Conservation (phyloP, 75 land plant species). For the Selaginella moellendorffii region DNA sequence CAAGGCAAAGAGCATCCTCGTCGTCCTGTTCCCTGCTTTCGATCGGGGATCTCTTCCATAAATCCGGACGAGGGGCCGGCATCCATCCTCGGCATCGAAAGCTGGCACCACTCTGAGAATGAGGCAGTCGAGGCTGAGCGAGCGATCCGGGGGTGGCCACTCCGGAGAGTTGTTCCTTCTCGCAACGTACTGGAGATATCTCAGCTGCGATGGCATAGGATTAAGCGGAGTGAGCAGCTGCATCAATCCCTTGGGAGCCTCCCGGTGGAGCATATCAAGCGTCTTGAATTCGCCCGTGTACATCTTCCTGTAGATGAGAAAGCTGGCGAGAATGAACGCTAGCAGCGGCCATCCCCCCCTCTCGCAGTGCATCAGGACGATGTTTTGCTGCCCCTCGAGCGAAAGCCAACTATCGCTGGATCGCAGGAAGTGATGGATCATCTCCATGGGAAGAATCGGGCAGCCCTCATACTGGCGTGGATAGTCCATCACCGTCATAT, state of each 20-base stretch:
- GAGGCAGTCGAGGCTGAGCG: slow-evolving; percentile 73
- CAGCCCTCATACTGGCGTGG: slow-evolving; percentile 91
- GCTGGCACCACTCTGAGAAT: slow-evolving; percentile 74
- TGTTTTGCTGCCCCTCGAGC: slow-evolving; percentile 61
- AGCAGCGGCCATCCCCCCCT: slow-evolving; percentile 91
- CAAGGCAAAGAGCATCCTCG: slow-evolving; percentile 55
- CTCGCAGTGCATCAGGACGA: slow-evolving; percentile 88
- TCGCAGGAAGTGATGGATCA: slow-evolving; percentile 88
- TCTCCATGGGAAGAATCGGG: slow-evolving; percentile 71
- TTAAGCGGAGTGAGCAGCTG: slow-evolving; percentile 69
- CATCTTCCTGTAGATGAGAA: slow-evolving; percentile 69
- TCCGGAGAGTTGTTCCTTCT: slow-evolving; percentile 71
- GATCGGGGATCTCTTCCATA: slow-evolving; percentile 73
- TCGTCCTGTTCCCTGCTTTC: slow-evolving; percentile 40
- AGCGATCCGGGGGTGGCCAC: slow-evolving; percentile 90
- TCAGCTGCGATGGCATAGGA: slow-evolving; percentile 81
- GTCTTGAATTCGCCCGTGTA: slow-evolving; percentile 79
- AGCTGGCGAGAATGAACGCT: slow-evolving; percentile 82
- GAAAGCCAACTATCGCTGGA: slow-evolving; percentile 94
- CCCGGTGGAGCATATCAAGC: slow-evolving; percentile 76
- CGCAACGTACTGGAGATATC: slow-evolving; percentile 81
- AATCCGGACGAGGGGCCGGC: slow-evolving; percentile 71
- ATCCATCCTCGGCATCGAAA: slow-evolving; percentile 76
- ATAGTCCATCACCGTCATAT: slow-evolving; percentile 97
- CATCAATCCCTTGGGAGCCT: slow-evolving; percentile 79